Percentiles rank a stretch among this genome's conserved stretches.
phyloP scores from a whole-genome alignment of 139 green algal genomes.

The Tetraselmis striata region DNA sequence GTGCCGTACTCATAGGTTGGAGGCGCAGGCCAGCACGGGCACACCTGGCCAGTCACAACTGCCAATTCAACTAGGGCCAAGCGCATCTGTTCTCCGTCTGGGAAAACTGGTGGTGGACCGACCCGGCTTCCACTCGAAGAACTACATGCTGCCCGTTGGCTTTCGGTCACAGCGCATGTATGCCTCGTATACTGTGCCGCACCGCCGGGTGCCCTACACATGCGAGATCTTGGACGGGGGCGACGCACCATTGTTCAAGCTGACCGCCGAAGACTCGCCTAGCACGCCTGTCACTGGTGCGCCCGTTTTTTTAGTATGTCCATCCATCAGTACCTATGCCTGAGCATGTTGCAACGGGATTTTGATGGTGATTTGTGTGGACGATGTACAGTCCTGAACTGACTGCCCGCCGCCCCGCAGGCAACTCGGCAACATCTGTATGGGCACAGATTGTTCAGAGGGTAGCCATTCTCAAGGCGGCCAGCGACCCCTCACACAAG shows the following conservation, averaged over 20 bases:
- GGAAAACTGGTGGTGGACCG: not conserved
- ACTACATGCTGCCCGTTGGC: not conserved
- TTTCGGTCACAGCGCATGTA: not conserved
- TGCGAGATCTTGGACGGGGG: not conserved
- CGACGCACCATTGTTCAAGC: not conserved
- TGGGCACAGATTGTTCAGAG: not conserved
- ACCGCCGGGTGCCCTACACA: not conserved
- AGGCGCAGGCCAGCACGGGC: too few species aligned
- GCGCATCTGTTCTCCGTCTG: not conserved
- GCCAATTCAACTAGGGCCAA: not conserved
- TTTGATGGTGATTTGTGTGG: too few species aligned
- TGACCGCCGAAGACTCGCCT: not conserved
- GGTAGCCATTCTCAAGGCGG: not conserved
- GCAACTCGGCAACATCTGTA: not conserved
- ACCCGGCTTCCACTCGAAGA: not conserved
- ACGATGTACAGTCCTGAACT: too few species aligned
- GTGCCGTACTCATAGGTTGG: too few species aligned
- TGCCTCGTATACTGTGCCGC: not conserved
- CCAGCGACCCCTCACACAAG: not conserved
- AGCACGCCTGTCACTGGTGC: not conserved
- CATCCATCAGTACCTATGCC: too few species aligned
- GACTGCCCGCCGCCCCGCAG: too few species aligned
- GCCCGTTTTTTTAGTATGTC: too few species aligned
- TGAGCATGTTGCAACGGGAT: too few species aligned
- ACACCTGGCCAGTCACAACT: not conserved